A percentile compares a stretch with the other conserved stretches of the same genome.
Evolutionary conservation across 257 asterid species (phyloP).

Genomic region (Solanum commersonii): DNA sequence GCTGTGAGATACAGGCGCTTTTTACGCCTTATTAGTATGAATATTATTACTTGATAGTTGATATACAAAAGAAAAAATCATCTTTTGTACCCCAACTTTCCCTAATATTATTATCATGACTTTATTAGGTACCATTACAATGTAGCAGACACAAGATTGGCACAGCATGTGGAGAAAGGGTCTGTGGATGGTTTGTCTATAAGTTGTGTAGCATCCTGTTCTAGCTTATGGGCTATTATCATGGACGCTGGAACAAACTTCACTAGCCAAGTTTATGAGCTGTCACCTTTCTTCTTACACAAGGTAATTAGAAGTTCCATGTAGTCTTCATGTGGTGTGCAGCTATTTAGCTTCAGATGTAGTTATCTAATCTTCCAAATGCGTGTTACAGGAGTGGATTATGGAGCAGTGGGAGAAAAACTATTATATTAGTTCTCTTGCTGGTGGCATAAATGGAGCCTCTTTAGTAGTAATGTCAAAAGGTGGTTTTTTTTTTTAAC

Average conservation of each 20-base stretch:
- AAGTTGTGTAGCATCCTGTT: slow-evolving; percentile 40
- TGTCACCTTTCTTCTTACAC: slow-evolving; percentile 28
- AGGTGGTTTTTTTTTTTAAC: slow-evolving; percentile 9
- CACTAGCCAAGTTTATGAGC: slow-evolving; percentile 30
- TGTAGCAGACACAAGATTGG: slow-evolving; percentile 28
- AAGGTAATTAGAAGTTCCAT: slow-evolving; percentile 16
- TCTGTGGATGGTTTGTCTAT: slow-evolving; percentile 29
- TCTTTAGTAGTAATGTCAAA: slow-evolving; percentile 43
- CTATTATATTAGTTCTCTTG: slow-evolving; percentile 33
- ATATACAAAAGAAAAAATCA: background rate
- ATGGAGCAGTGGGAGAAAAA: slow-evolving; percentile 46
- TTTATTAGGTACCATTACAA: slow-evolving; percentile 33
- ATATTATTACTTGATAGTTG: background rate
- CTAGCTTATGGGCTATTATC: slow-evolving; percentile 39
- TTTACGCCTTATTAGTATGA: background rate
- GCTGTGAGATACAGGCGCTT: background rate
- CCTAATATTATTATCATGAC: background rate
- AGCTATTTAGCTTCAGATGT: background rate
- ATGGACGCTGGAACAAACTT: slow-evolving; percentile 45
- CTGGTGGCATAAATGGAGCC: slow-evolving; percentile 34
- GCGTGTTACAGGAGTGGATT: slow-evolving; percentile 31
- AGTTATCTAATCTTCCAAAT: background rate
- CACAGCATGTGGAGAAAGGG: slow-evolving; percentile 38
- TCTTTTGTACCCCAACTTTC: background rate
- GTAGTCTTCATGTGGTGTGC: background rate